These are phyloP conservation scores for Termitomyces sp. DNA, from an alignment of 768 basidiomycete species.

Conservation along the genomic window DNA sequence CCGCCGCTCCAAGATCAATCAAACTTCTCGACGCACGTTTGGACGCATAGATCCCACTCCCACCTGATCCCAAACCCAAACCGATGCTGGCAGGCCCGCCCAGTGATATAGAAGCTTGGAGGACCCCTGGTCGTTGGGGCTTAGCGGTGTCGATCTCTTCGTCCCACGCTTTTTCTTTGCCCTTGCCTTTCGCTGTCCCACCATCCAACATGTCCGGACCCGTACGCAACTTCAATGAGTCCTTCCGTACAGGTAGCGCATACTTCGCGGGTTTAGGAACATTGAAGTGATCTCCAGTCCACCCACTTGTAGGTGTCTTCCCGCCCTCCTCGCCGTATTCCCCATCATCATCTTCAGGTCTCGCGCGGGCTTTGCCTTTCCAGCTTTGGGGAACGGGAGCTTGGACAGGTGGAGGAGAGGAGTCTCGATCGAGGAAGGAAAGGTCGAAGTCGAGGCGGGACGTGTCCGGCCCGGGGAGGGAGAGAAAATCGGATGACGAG, in stretches of 20 bases:
- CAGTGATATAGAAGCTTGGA: constrained; percentile 7
- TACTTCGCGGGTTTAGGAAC: not conserved
- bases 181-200: not conserved
- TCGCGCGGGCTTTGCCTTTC: constrained; percentile 6
- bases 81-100: not conserved
- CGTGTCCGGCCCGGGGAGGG: constrained; percentile 25
- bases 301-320: constrained; percentile 20
- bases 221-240: constrained; percentile 4
- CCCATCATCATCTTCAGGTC: constrained; percentile 21
- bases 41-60: constrained; percentile 25
- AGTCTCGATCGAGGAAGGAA: constrained; percentile 24
- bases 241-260: not conserved
- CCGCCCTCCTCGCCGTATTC: constrained; percentile 8
- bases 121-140: not conserved
- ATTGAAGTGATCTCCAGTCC: constrained; percentile 3
- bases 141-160: constrained; percentile 5
- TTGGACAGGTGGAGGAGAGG: not conserved
- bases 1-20: constrained; percentile 45
- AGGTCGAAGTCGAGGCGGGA: constrained; percentile 24
- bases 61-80: not conserved
- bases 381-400: not conserved
- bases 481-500: constrained; percentile 3
- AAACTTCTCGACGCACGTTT: constrained; percentile 63
- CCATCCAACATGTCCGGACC: not conserved
- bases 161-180: constrained; percentile 7